Conservation (phyloP, 306 rosid genomes). For the Arachis hypogaea region DNA sequence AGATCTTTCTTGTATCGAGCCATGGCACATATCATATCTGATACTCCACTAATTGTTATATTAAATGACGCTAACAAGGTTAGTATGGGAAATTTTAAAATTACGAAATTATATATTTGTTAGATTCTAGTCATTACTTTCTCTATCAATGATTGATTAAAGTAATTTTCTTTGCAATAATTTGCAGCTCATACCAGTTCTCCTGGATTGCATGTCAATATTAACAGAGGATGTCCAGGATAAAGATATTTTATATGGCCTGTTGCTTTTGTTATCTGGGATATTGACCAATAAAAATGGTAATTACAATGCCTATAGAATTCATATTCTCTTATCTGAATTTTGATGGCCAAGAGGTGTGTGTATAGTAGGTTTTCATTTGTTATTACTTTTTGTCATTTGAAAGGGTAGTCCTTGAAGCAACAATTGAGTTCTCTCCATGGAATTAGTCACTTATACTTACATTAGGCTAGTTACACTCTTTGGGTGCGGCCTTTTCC, state of each 20-base stretch:
- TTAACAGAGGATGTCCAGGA: constrained; percentile 67
- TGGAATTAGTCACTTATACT: too few species aligned
- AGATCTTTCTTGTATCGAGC: constrained; percentile 75
- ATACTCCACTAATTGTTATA: constrained; percentile 71
- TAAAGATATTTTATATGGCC: constrained; percentile 68
- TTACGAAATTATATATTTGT: neutral
- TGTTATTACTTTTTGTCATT: neutral
- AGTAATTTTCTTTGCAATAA: constrained; percentile 21
- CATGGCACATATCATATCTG: constrained; percentile 67
- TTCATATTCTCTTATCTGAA: constrained; percentile 18
- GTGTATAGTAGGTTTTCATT: constrained; percentile 5
- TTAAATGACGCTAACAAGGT: constrained; percentile 84
- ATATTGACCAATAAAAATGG: constrained; percentile 79
- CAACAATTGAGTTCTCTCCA: too few species aligned
- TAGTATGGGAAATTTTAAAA: constrained; percentile 41
- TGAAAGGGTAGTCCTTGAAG: too few species aligned
- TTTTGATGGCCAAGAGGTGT: constrained; percentile 11
- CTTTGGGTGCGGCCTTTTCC: too few species aligned
- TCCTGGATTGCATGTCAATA: constrained; percentile 69
- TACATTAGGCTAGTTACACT: too few species aligned
- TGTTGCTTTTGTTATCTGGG: constrained; percentile 88
- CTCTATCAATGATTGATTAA: constrained; percentile 20
- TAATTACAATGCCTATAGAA: constrained; percentile 43
- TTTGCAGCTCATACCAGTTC: constrained; percentile 85
- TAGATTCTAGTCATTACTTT: neutral